These are phyloP conservation scores for Pythium grandisporangium DNA, from an alignment of 352 stramenopile species.

Conservation along the genomic window DNA sequence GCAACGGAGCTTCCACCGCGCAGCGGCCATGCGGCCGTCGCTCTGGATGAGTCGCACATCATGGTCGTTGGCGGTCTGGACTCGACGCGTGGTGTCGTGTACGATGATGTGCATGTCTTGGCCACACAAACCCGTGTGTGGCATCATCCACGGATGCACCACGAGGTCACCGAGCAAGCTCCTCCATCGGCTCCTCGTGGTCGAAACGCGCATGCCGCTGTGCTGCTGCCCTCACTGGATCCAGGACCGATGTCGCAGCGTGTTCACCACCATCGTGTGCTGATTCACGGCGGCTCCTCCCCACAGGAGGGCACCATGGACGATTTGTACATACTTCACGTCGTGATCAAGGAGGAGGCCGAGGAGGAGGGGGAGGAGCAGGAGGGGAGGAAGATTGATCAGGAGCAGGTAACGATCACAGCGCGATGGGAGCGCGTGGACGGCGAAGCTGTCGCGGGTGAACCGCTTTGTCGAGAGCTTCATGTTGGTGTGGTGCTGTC, in stretches of 20 bases:
- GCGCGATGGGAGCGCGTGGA: constrained; percentile 22
- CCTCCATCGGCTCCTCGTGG: no score
- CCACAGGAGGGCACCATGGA: constrained; percentile 35
- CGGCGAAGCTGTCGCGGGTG: constrained; percentile 1
- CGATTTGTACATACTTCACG: constrained; percentile 47
- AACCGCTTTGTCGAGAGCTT: no score
- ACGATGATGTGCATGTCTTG: constrained; percentile 48
- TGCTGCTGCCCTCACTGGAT: constrained; percentile 21
- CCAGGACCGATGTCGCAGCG: no score
- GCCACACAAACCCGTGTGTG: constrained; percentile 28
- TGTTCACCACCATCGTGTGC: constrained; percentile 22
- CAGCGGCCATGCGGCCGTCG: constrained; percentile 54
- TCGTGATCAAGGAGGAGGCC: constrained; percentile 8
- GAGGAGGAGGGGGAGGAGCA: no score
- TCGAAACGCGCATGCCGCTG: constrained; percentile 50
- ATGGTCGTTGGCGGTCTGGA: constrained; percentile 63
- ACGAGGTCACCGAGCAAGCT: no score
- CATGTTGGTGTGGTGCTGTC: constrained; percentile 22
- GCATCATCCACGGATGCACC: constrained; percentile 21
- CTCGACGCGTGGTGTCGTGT: constrained; percentile 23
- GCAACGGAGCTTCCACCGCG: constrained; percentile 29
- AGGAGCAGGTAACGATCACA: no score
- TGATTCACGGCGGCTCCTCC: constrained; percentile 57
- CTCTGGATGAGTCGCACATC: constrained; percentile 26
- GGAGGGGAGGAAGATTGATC: no score